phyloP scores from a whole-genome alignment of 345 rosid genomes.

The Eucalyptus sideroxylon region DNA sequence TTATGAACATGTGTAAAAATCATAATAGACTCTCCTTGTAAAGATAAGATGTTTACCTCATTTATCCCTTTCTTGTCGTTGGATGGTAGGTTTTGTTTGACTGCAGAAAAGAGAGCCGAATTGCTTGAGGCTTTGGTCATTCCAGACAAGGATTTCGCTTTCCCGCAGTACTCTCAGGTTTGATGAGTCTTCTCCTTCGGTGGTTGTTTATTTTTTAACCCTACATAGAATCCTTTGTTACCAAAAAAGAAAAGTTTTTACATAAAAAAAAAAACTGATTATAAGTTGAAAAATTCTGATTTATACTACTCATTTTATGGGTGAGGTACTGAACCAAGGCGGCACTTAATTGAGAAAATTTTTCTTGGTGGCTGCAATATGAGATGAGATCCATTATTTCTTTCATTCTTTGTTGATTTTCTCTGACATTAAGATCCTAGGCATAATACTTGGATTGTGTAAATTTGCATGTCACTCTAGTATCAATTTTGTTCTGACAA shows the following conservation, averaged over 20 bases:
- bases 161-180: slow-evolving; percentile 5
- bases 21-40: not conserved
- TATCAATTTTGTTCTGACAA: not conserved
- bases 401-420: not conserved
- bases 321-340: not conserved
- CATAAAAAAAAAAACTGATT: not conserved
- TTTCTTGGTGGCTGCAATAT: not conserved
- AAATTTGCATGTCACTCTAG: not conserved
- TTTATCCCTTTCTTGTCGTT: not conserved
- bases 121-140: slow-evolving; percentile 17
- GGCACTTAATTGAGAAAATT: not conserved
- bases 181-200: not conserved
- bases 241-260: not conserved
- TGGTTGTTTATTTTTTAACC: not conserved
- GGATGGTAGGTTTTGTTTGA: not conserved
- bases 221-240: not conserved
- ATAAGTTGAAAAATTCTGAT: not conserved
- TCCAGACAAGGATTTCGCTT: slow-evolving; percentile 2
- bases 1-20: not conserved
- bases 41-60: not conserved
- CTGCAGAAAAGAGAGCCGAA: slow-evolving; percentile 11
- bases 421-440: not conserved
- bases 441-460: not conserved
- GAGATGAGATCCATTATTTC: not conserved
- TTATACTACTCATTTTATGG: not conserved